Evolutionary conservation across 352 stramenopile species (phyloP), one percentile per base, ranked within the genome.

Genomic region (Globisporangium nagaii): DNA sequence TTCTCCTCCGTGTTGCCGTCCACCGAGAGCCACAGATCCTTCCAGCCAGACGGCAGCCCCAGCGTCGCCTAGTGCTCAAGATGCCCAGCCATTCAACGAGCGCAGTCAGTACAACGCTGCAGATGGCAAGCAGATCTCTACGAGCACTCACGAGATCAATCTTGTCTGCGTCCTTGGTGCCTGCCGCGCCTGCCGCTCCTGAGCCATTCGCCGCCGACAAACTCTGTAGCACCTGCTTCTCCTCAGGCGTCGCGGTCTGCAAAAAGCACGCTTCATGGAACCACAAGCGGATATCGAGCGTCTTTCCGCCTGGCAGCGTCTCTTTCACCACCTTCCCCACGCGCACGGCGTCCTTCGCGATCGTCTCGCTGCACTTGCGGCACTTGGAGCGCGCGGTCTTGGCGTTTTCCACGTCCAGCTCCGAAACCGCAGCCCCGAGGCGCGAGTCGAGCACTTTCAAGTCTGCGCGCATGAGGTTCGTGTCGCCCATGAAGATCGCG

Each of bases 401-500:
- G 20, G 82, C 77, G 4, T 62, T 39, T 39, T 89, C 82, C 5
- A 89, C 60, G 8, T 75, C 70, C 25, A 92, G 46, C 45, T 82
- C 67, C 4, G 37, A 39, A 3, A 60, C 66, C 12, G 71, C 52
- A 1, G 28, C 57, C 0, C 65, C 65, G 9, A 73, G 47, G 19
- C 52, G 37, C 32, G 56, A 36, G 61, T 89, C 79, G 47, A 90
- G 58, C 19, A 87, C 50, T 44, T 75, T 81, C 62, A 88, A 71
- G 43, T 92, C 82, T 0, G 58, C 58, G 19, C 65, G 64, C 20
- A 92, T 41, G 24, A 92, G 53, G 60, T 92, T 90, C 4, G 63
- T 90, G 43, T 92, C 82, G 20, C 77, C 82, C 79, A 92, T 89
- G 54, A 92, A 79, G 2, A 92, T 54, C 2, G 77, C 76, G 8